Conservation (phyloP, 257 asterid species). For the Penstemon newberryi region DNA sequence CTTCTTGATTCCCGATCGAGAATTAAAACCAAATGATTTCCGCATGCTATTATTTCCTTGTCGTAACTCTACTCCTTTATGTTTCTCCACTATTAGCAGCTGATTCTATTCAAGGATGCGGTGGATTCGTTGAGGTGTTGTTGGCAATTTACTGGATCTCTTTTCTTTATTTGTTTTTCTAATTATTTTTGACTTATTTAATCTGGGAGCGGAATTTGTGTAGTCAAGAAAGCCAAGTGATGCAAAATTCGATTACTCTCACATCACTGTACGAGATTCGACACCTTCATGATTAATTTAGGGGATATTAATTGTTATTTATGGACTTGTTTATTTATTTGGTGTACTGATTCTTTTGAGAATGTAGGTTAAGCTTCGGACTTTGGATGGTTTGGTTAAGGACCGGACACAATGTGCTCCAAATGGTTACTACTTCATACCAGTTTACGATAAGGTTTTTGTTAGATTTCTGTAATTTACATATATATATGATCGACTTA, state of each 20-base stretch:
- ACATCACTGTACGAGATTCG: slow-evolving; percentile 54
- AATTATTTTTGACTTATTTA: slow-evolving; percentile 16
- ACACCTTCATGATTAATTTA: neutral
- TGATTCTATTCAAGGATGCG: slow-evolving; percentile 91
- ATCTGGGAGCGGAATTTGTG: slow-evolving; percentile 22
- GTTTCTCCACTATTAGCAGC: slow-evolving; percentile 39
- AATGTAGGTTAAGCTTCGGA: slow-evolving; percentile 80
- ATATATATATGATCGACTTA: neutral
- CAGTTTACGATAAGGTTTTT: slow-evolving; percentile 92
- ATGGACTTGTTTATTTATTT: neutral
- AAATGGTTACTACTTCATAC: slow-evolving; percentile 96
- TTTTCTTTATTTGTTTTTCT: neutral
- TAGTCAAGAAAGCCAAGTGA: slow-evolving; percentile 73
- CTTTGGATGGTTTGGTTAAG: slow-evolving; percentile 93
- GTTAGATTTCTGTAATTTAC: neutral
- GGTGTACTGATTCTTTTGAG: slow-evolving; percentile 7
- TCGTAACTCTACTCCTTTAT: slow-evolving; percentile 29
- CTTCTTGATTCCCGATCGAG: slow-evolving; percentile 25
- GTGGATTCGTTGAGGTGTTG: slow-evolving; percentile 91
- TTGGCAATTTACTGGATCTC: slow-evolving; percentile 10
- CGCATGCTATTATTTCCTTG: slow-evolving; percentile 17
- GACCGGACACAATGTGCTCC: slow-evolving; percentile 97
- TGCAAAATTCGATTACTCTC: slow-evolving; percentile 84
- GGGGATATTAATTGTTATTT: neutral
- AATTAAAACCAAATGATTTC: slow-evolving; percentile 37